phyloP scores from a whole-genome alignment of 2,329 filamentous ascomycete species.

The Sporothrix brunneoviolacea region DNA sequence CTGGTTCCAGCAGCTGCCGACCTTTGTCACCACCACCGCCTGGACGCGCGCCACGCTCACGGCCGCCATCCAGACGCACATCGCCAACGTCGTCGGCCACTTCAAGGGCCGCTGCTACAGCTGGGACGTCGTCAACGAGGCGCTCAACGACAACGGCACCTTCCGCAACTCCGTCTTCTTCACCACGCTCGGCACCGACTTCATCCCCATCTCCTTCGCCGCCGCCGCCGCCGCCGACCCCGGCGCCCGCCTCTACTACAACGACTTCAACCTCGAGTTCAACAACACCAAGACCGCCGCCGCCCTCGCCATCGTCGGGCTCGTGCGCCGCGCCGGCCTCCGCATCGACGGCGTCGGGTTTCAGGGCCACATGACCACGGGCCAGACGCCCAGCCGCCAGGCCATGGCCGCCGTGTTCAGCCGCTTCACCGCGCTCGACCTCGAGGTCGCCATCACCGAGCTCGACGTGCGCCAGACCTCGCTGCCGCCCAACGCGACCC shows the following conservation, averaged over 20 bases:
- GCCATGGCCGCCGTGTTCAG: constrained; percentile 32
- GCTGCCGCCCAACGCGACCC: constrained; percentile 37
- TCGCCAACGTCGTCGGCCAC: constrained; percentile 39
- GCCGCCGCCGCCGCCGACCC: constrained; percentile 38
- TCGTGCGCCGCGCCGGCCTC: constrained; percentile 27
- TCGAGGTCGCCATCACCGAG: constrained; percentile 47
- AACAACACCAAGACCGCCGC: constrained; percentile 27
- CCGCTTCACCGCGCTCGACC: constrained; percentile 33
- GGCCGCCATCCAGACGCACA: constrained; percentile 44
- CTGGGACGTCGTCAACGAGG: constrained; percentile 51
- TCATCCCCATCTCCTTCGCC: constrained; percentile 42
- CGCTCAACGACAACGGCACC: constrained; percentile 42
- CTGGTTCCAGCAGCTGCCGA: constrained; percentile 42
- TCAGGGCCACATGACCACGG: constrained; percentile 44
- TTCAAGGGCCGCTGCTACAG: constrained; percentile 41
- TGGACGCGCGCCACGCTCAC: constrained; percentile 49
- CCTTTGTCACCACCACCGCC: constrained; percentile 31
- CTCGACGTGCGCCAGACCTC: constrained; percentile 41
- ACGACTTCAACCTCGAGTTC: constrained; percentile 46
- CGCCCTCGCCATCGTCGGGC: constrained; percentile 27
- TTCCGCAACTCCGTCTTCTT: constrained; percentile 38
- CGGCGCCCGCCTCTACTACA: constrained; percentile 43
- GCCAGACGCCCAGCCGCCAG: constrained; percentile 32
- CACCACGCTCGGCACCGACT: constrained; percentile 37
- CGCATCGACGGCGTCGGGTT: constrained; percentile 48